phyloP scores from a whole-genome alignment of 257 asterid genomes.

The Leptodermis oblonga region DNA sequence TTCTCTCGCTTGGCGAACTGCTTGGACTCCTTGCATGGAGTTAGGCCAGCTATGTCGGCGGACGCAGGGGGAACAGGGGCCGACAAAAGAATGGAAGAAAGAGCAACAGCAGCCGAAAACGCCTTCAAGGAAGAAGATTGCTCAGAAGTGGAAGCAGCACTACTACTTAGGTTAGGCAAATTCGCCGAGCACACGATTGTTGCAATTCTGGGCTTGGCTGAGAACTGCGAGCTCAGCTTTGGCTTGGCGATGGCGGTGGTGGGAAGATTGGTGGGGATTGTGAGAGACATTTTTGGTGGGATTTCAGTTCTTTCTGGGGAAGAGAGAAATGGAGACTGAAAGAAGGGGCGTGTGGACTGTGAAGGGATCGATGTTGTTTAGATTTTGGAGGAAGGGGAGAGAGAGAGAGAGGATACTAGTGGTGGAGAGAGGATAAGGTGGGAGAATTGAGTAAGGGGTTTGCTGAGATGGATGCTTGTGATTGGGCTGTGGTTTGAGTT shows the following conservation, averaged over 20 bases:
- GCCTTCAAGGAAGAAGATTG: conserved; percentile 57
- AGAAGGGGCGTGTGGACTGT: conserved; percentile 17
- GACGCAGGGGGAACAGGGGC: conserved; percentile 81
- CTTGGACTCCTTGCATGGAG: conserved; percentile 95
- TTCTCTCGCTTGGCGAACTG: conserved; percentile 94
- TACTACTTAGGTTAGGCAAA: conserved; percentile 18
- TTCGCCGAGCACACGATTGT: conserved; percentile 55
- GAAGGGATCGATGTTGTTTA: conserved; percentile 28
- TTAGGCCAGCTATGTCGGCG: conserved; percentile 86
- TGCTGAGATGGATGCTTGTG: conserved; percentile 30
- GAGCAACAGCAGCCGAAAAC: conserved; percentile 82
- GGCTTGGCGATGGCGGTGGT: conserved; percentile 53
- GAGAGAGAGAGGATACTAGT: too few relatives aligned
- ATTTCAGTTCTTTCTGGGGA: background rate
- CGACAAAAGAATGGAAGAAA: conserved; percentile 73
- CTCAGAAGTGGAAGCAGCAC: conserved; percentile 19
- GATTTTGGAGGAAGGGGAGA: conserved; percentile 30
- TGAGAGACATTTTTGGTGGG: conserved; percentile 62
- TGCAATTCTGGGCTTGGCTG: conserved; percentile 34
- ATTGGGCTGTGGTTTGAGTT: conserved; percentile 13
- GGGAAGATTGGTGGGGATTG: conserved; percentile 78
- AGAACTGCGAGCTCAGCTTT: conserved; percentile 35
- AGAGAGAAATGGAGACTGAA: background rate
- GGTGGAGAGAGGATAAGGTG: conserved; percentile 40
- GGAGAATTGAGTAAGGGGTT: conserved; percentile 14